A percentile compares a stretch with the other conserved stretches of the same genome.
Evolutionary conservation across 768 basidiomycete species (phyloP).

Genomic region (Boletus pseudo-olivaceus): DNA sequence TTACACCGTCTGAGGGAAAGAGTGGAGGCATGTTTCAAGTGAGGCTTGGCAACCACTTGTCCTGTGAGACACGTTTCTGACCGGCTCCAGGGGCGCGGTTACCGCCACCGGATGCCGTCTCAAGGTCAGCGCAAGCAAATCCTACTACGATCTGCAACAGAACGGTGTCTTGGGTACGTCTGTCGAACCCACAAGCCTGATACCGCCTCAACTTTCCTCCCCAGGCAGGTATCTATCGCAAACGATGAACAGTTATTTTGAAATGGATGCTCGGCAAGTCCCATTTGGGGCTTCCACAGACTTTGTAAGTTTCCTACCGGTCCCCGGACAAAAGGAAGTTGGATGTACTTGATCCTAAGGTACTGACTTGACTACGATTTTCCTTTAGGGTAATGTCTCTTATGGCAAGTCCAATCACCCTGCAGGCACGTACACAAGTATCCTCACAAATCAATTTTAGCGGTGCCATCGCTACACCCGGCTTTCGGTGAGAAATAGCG

Average conservation of each 20-base stretch:
- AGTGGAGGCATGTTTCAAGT: constrained; percentile 72
- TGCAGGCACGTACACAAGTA: constrained; percentile 3
- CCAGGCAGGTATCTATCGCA: constrained; percentile 54
- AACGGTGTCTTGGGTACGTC: constrained; percentile 52
- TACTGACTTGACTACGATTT: constrained; percentile 14
- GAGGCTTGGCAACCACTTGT: constrained; percentile 25
- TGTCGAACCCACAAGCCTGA: neutral
- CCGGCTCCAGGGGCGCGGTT: constrained; percentile 54
- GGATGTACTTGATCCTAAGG: neutral
- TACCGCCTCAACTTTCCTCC: constrained; percentile 3
- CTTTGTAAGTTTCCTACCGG: constrained; percentile 50
- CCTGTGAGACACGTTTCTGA: constrained; percentile 5
- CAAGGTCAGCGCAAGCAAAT: constrained; percentile 37
- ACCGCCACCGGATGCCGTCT: constrained; percentile 58
- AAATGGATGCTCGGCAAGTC: constrained; percentile 33
- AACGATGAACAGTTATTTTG: constrained; percentile 43
- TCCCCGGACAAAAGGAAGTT: neutral
- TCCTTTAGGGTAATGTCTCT: constrained; percentile 65
- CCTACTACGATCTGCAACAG: constrained; percentile 58
- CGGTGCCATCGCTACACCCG: constrained; percentile 62
- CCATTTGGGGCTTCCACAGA: constrained; percentile 66
- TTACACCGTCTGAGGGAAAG: constrained; percentile 52
- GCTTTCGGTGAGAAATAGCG: constrained; percentile 44
- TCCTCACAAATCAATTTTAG: constrained; percentile 33
- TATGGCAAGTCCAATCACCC: constrained; percentile 45